These are phyloP conservation scores for Paraphoma sp. DNA, from an alignment of 2,329 filamentous ascomycete species.

Conservation along the genomic window DNA sequence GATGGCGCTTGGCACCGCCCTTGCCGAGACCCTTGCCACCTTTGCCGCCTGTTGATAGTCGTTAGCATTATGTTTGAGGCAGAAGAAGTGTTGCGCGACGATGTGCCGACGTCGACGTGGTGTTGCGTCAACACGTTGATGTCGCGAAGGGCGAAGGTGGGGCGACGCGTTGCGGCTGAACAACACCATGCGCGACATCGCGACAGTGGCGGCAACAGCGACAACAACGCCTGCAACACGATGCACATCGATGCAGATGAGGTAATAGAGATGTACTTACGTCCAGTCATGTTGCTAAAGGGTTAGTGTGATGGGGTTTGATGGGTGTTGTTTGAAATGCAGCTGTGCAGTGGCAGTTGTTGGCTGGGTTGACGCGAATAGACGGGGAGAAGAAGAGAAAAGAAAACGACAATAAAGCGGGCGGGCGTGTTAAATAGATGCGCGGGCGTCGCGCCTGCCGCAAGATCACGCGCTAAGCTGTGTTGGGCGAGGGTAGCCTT, in stretches of 20 bases:
- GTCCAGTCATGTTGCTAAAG: constrained; percentile 52
- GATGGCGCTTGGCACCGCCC: constrained; percentile 62
- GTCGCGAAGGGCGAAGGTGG: constrained; percentile 13
- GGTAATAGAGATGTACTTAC: constrained; percentile 40
- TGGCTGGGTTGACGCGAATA: constrained; percentile 15
- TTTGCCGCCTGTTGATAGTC: constrained; percentile 55
- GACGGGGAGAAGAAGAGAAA: constrained; percentile 21
- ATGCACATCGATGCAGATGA: constrained; percentile 15
- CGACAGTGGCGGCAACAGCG: constrained; percentile 15
- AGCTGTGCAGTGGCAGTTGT: constrained; percentile 9
- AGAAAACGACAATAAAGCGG: constrained; percentile 23
- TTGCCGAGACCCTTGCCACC: constrained; percentile 63
- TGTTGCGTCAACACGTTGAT: constrained; percentile 4
- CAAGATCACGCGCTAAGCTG: constrained; percentile 37
- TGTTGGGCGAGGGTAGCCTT: constrained; percentile 21
- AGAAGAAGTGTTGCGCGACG: constrained; percentile 21
- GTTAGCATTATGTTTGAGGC: constrained; percentile 37
- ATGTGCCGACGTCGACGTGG: constrained; percentile 17
- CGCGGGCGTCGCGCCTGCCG: constrained; percentile 27
- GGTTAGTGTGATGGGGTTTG: constrained; percentile 29
- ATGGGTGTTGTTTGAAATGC: constrained; percentile 14
- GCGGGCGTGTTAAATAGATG: constrained; percentile 28
- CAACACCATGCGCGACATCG: constrained; percentile 29
- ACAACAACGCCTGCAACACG: constrained; percentile 17
- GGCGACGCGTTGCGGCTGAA: constrained; percentile 25